These are phyloP conservation scores for Pestalotiopsis fici DNA, from an alignment of 2,329 filamentous ascomycete genomes.

Conservation along the genomic window DNA sequence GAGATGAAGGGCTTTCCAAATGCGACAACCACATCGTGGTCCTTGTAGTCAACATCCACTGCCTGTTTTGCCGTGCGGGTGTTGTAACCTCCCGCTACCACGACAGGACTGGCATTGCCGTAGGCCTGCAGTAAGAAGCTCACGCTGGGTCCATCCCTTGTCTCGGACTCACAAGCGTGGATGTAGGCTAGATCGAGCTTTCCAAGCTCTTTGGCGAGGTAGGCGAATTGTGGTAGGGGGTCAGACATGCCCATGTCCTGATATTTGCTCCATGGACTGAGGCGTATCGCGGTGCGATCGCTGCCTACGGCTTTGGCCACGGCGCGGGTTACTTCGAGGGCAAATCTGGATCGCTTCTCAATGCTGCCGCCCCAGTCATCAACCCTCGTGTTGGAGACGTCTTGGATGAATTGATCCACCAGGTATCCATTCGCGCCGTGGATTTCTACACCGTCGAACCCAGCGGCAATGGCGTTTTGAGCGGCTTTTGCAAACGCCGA, in stretches of 20 bases:
- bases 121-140: neutral
- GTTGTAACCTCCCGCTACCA: neutral
- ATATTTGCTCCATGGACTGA: slow-evolving; percentile 54
- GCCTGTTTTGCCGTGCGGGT: neutral
- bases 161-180: slow-evolving; percentile 52
- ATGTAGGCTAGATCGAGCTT: slow-evolving; percentile 55
- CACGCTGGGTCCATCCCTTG: neutral
- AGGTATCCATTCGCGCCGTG: slow-evolving; percentile 47
- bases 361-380: slow-evolving; percentile 56
- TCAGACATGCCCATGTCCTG: slow-evolving; percentile 59
- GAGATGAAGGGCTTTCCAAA: neutral
- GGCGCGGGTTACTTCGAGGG: slow-evolving; percentile 52
- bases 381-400: slow-evolving; percentile 52
- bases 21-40: neutral
- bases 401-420: slow-evolving; percentile 57
- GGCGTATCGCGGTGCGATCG: slow-evolving; percentile 46
- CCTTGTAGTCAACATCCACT: neutral
- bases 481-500: slow-evolving; percentile 18
- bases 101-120: neutral
- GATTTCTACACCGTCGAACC: slow-evolving; percentile 19
- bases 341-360: slow-evolving; percentile 54
- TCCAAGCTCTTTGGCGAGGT: slow-evolving; percentile 50
- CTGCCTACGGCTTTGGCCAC: slow-evolving; percentile 50
- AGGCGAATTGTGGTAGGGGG: slow-evolving; percentile 55
- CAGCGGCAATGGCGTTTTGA: slow-evolving; percentile 12